Evolutionary conservation across 1,284 basidiomycete species (phyloP).

Genomic region (Cutaneotrichosporon cutaneum): DNA sequence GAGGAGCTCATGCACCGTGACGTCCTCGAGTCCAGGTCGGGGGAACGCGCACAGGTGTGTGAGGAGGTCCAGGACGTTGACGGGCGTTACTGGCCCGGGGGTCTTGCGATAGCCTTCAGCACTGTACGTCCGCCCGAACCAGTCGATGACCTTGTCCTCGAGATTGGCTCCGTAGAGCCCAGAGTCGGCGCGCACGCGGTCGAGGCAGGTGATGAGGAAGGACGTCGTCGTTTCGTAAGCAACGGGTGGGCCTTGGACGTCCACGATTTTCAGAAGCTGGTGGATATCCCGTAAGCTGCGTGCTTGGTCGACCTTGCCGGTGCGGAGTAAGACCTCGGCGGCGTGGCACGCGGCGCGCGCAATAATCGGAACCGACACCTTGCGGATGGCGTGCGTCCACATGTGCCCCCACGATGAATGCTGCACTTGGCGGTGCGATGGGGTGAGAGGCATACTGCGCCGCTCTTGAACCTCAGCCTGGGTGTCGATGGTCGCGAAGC

Average conservation of each 20-base stretch:
- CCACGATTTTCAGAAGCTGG: constrained; percentile 70
- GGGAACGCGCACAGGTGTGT: constrained; percentile 62
- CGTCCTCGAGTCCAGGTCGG: constrained; percentile 13
- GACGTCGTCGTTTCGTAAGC: constrained; percentile 82
- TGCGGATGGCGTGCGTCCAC: constrained; percentile 78
- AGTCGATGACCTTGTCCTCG: constrained; percentile 76
- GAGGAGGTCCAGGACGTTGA: constrained; percentile 66
- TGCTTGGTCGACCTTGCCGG: constrained; percentile 59
- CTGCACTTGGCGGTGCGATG: constrained; percentile 11
- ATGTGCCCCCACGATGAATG: constrained; percentile 65
- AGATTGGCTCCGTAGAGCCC: constrained; percentile 74
- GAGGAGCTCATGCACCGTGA: constrained; percentile 48
- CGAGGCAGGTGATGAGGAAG: constrained; percentile 68
- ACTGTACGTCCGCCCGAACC: constrained; percentile 61
- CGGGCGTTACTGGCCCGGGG: constrained; percentile 55
- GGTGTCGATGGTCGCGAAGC: constrained; percentile 39
- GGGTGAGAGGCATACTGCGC: constrained; percentile 25
- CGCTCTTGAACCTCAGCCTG: not conserved
- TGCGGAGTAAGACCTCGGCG: constrained; percentile 59
- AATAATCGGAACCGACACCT: constrained; percentile 63
- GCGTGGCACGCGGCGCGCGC: constrained; percentile 78
- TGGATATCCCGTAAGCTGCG: constrained; percentile 69
- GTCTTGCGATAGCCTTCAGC: constrained; percentile 57
- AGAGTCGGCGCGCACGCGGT: constrained; percentile 70
- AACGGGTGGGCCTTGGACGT: constrained; percentile 79